Conservation (phyloP, 2,329 filamentous ascomycete genomes). For the Phyllosticta citriasiana region DNA sequence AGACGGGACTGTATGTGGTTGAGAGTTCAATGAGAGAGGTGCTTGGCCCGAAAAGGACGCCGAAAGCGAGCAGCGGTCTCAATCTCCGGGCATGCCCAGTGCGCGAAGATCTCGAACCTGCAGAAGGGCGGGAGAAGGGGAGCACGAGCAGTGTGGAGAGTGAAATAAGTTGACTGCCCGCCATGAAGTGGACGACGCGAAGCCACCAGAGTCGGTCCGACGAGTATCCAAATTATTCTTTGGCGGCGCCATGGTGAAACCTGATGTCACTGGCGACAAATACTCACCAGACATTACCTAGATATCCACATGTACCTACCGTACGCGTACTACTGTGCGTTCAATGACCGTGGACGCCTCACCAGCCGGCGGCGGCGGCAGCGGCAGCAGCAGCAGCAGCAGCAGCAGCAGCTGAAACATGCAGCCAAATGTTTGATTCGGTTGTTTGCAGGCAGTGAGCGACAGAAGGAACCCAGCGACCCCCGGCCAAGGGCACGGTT, state of each 20-base stretch:
- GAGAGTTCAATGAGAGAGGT: background rate
- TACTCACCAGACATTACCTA: too few relatives aligned
- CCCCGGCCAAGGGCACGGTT: conserved; percentile 1
- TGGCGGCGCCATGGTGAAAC: background rate
- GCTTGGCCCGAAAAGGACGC: background rate
- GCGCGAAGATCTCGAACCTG: background rate
- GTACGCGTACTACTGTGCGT: too few relatives aligned
- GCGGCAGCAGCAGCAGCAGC: conserved; percentile 26
- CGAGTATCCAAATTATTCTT: background rate
- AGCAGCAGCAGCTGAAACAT: conserved; percentile 26
- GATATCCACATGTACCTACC: too few relatives aligned
- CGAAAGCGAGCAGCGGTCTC: background rate
- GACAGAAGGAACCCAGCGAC: background rate
- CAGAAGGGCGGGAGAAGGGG: background rate
- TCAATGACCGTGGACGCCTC: conserved; percentile 15
- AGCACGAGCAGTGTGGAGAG: background rate
- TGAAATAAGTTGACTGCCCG: background rate
- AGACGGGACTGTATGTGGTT: too few relatives aligned
- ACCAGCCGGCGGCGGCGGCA: too few relatives aligned
- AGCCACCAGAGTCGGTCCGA: background rate
- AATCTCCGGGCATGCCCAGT: background rate
- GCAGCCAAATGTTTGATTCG: conserved; percentile 20
- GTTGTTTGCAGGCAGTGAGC: conserved; percentile 21
- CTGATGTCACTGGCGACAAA: background rate
- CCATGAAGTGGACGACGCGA: background rate